Base-by-base conservation (phyloP, 495 filamentous ascomycete genomes). In the Chlorociboria aeruginascens region DNA sequence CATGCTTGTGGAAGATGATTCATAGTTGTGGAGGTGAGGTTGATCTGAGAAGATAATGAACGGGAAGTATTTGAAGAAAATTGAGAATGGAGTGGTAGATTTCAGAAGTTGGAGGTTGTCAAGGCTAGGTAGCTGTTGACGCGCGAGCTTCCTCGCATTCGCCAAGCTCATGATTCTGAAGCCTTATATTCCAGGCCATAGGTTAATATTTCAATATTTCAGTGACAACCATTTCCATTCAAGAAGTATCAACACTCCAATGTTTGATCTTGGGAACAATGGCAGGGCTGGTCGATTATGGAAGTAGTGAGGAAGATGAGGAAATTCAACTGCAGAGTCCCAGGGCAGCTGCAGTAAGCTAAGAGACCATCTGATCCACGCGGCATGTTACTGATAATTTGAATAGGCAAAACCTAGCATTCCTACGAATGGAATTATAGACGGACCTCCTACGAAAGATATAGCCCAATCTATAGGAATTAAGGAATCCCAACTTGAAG, bases 1-100 rank as follows among this genome's bases (percentile, higher is more conserved):
- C 90, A 97, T 57, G 81, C 82, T 79, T 94, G 85, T 50, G 90
- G 90, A 63, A 86, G 78, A 69, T 97, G 90, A 66, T 96, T 89
- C 90, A 97, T 97, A 48, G 25, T 49, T 41, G 17, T 29, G 38
- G 31, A n/a, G 40, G 40, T 42, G 8, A 25, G 20, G 13, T 33
- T 33, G 8, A 30, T 48, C n/a, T 39, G 36, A 14, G 8, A 39
- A 7, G 36, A 14, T 13, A 17, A 12, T 39, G 40, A 28, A 2
- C 17, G 10, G 40, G 40, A 12, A 9, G 30, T 29, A 7, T 1
- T 40, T 12, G 17, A 17, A 40, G 38, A 16, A 3, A 43, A 20
- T 28, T 28, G 40, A n/a, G 14, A 14, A 36, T 12, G 34, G 14
- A 12, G 3, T 36, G 14, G 34, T 4, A n/a, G 13, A 16, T 39